These are phyloP conservation scores for Salix caprea DNA, from an alignment of 345 rosid species.

Conservation along the genomic window DNA sequence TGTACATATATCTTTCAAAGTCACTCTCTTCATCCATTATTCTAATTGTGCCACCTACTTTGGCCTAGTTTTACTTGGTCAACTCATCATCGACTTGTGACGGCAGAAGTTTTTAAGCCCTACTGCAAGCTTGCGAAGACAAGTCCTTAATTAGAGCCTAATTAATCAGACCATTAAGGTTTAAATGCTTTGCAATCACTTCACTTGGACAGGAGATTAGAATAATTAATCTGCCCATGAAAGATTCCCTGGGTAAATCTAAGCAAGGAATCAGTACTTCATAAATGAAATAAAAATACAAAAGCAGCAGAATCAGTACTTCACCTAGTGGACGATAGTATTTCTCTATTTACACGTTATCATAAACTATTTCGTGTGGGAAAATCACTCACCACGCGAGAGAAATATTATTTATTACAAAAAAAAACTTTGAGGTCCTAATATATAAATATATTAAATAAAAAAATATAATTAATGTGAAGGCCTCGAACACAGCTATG, in stretches of 20 bases:
- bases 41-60: background rate
- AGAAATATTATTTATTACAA: too few species aligned
- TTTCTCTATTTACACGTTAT: too few species aligned
- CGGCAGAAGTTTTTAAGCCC: background rate
- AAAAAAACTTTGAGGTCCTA: too few species aligned
- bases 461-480: too few species aligned
- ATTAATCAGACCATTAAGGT: background rate
- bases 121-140: background rate
- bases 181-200: background rate
- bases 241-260: background rate
- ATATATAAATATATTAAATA: too few species aligned
- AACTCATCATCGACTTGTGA: background rate
- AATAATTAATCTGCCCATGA: background rate
- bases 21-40: background rate
- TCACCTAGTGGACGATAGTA: background rate
- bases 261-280: background rate
- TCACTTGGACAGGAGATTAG: background rate
- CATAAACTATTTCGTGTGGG: too few species aligned
- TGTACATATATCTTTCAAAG: background rate
- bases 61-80: background rate
- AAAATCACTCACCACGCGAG: too few species aligned
- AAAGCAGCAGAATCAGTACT: background rate
- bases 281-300: too few species aligned
- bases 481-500: too few species aligned
- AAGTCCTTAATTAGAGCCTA: background rate